A percentile compares a stretch with the other conserved stretches of the same genome.
These are phyloP conservation scores for Fremontodendron californicum DNA, from an alignment of 345 rosid species.

Conservation along the genomic window DNA sequence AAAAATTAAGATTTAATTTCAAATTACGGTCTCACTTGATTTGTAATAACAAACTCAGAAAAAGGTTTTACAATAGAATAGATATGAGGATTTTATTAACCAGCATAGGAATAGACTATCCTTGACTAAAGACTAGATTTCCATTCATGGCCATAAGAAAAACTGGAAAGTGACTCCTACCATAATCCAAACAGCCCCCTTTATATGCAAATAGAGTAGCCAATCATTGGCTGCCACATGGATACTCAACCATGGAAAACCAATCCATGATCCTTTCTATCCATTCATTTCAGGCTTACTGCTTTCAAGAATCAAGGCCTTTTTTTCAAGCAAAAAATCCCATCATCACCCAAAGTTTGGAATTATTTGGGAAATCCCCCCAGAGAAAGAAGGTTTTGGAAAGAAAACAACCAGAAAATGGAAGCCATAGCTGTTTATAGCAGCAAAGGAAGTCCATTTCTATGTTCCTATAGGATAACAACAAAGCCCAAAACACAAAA, in stretches of 20 bases:
- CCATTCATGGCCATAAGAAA: not conserved
- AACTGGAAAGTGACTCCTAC: not conserved
- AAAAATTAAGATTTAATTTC: too few relatives aligned
- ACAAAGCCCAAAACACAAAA: not conserved
- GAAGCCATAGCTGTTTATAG: constrained; percentile 35
- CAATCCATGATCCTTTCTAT: constrained; percentile 17
- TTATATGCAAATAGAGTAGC: not conserved
- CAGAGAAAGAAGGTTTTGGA: constrained; percentile 6
- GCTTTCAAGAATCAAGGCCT: not conserved
- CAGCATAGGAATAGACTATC: too few relatives aligned
- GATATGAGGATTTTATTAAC: too few relatives aligned
- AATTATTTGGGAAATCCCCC: too few relatives aligned
- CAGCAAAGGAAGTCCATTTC: constrained; percentile 15
- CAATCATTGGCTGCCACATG: not conserved
- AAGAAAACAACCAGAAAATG: constrained; percentile 26
- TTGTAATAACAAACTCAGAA: too few relatives aligned
- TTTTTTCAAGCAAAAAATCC: too few relatives aligned
- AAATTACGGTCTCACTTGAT: too few relatives aligned
- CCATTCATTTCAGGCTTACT: constrained; percentile 19
- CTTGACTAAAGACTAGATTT: not conserved
- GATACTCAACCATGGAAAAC: not conserved
- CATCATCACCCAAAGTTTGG: not conserved
- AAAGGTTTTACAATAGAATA: too few relatives aligned
- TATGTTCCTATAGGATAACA: constrained; percentile 8
- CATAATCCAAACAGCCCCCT: not conserved